These are phyloP conservation scores for Cyclanthera cordifolia DNA, from an alignment of 306 rosid genomes.

Conservation along the genomic window DNA sequence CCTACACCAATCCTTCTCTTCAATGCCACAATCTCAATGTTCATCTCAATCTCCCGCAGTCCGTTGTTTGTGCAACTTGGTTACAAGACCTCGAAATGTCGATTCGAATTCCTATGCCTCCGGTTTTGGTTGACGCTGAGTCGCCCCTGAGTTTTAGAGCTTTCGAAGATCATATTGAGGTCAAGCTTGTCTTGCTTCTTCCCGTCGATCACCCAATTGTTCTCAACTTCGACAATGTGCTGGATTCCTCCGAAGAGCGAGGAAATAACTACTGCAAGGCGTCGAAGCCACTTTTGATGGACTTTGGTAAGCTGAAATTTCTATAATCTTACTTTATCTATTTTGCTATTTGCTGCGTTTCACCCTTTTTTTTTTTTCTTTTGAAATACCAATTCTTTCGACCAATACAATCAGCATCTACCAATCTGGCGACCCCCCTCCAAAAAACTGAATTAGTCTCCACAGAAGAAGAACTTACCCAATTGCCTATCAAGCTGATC, in stretches of 20 bases:
- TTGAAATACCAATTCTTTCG: too few relatives aligned
- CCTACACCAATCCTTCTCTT: conserved; percentile 33
- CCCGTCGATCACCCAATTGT: conserved; percentile 65
- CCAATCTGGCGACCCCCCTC: too few relatives aligned
- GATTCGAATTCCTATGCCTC: conserved; percentile 60
- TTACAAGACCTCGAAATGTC: conserved; percentile 23
- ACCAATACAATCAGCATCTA: too few relatives aligned
- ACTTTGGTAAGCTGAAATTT: conserved; percentile 36
- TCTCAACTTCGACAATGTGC: conserved; percentile 28
- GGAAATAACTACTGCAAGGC: conserved; percentile 14
- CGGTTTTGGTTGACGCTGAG: conserved; percentile 52
- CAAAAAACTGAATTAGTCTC: too few relatives aligned
- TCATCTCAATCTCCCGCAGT: conserved; percentile 26
- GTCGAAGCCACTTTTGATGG: conserved; percentile 32
- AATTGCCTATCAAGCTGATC: too few relatives aligned
- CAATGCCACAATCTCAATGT: conserved; percentile 47
- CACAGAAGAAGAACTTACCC: too few relatives aligned
- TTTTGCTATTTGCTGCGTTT: neutral
- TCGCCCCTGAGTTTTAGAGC: conserved; percentile 38
- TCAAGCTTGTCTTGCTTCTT: conserved; percentile 64
- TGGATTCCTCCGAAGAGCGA: conserved; percentile 21
- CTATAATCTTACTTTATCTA: neutral
- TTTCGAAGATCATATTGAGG: conserved; percentile 59
- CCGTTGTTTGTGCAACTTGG: conserved; percentile 37
- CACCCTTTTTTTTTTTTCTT: neutral